Base-by-base conservation (phyloP, 495 filamentous ascomycete species). In the Penicillium coffeae region DNA sequence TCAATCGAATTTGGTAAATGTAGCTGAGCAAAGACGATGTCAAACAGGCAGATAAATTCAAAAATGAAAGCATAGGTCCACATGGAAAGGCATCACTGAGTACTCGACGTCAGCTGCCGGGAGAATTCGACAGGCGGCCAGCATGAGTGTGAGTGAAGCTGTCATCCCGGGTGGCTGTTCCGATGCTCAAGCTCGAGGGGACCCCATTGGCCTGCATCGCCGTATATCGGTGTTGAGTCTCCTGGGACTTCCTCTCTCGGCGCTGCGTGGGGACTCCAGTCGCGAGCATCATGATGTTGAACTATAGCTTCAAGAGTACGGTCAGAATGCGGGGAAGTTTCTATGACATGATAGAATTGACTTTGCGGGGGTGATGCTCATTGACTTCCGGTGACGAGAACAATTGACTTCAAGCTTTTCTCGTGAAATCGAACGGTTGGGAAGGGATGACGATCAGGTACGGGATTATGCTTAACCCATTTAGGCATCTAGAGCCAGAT, bases 151-250 rank as follows among this genome's bases (percentile, higher is more conserved):
- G n/a, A n/a, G n/a, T n/a, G n/a, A n/a, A n/a, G n/a, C n/a, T n/a
- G n/a, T n/a, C n/a, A n/a, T n/a, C n/a, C n/a, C n/a, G n/a, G 30
- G 25, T 21, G 10, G 16, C 9, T 1, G 9, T 21, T 18, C 41
- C 22, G 25, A 45, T 20, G 21, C 18, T 22, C 25, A 10, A 16
- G 21, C 12, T 14, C 14, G 0, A n/a, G 38, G 14, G n/a, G 12
- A 6, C 16, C 37, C 13, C 18, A 62, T 62, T 62, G 59, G 59
- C 27, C 40, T 38, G 16, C 1, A 15, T 45, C 59, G 55, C 59
- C 59, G 59, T 32, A n/a, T n/a, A n/a, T 62, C 59, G 59, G 58
- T 45, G 32, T 14, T 36, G 21, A 0, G 19, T 62, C 59, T 59
- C 55, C 22, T 59, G 30, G 30, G 55, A 47, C 38, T 59, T 59